Percentiles rank a stretch among this genome's conserved stretches.
These are phyloP conservation scores for Malassezia sympodialis DNA, from an alignment of 1,284 basidiomycete species.

Conservation along the genomic window DNA sequence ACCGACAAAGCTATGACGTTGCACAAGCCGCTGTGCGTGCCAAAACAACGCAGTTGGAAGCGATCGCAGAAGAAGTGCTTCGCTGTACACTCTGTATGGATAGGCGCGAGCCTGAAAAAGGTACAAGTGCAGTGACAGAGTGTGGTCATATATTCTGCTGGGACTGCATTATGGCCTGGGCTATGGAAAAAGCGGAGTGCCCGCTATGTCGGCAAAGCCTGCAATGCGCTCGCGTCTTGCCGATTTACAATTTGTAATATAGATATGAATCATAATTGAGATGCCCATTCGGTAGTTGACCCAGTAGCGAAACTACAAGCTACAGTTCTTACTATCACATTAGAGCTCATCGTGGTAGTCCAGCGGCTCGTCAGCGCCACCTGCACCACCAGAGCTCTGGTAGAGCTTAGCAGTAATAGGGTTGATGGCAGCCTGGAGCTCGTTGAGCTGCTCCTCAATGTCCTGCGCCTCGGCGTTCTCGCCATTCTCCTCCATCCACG, in stretches of 20 bases:
- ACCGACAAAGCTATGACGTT: slow-evolving; percentile 9
- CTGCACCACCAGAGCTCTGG: slow-evolving; percentile 20
- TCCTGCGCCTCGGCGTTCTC: slow-evolving; percentile 42
- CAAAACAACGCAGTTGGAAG: slow-evolving; percentile 20
- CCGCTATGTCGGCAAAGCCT: slow-evolving; percentile 42
- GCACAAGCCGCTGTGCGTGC: slow-evolving; percentile 7
- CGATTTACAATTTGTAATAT: slow-evolving; percentile 24
- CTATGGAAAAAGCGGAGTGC: slow-evolving; percentile 62
- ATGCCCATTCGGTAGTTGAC: not conserved
- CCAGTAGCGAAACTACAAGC: not conserved
- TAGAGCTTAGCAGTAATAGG: slow-evolving; percentile 48
- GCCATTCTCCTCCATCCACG: slow-evolving; percentile 47
- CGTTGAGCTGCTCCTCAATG: slow-evolving; percentile 47
- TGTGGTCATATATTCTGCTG: slow-evolving; percentile 91
- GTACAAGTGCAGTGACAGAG: slow-evolving; percentile 68
- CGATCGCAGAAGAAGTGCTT: slow-evolving; percentile 20
- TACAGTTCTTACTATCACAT: slow-evolving; percentile 3
- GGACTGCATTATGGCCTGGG: slow-evolving; percentile 79
- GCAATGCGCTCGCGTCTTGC: slow-evolving; percentile 29
- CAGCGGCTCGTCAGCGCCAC: slow-evolving; percentile 41
- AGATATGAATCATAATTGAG: not conserved
- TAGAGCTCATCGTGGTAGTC: slow-evolving; percentile 48
- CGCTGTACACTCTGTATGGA: slow-evolving; percentile 48
- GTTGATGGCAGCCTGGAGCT: slow-evolving; percentile 44
- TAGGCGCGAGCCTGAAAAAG: slow-evolving; percentile 23